Conservation (phyloP, 2,329 filamentous ascomycete genomes). For the Bisporella sp. region DNA sequence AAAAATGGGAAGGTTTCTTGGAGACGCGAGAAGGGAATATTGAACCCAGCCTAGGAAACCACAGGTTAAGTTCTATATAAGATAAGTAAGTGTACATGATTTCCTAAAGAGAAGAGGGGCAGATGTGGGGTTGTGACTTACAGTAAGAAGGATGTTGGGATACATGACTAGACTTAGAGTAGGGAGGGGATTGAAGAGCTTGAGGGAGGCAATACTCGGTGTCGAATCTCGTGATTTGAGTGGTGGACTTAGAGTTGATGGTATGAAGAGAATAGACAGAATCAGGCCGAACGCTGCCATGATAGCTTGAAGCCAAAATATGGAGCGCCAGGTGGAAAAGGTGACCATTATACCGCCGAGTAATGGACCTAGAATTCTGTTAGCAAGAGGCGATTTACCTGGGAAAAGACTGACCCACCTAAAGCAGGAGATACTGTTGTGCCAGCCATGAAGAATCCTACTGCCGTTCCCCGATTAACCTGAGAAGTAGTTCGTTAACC, state of each 20-base stretch:
- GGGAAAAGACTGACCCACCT: neutral
- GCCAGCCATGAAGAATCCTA: conserved; percentile 36
- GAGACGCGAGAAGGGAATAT: conserved; percentile 53
- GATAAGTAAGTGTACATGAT: too few species aligned
- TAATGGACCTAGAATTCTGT: conserved; percentile 18
- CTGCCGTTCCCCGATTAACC: conserved; percentile 33
- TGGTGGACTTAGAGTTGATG: neutral
- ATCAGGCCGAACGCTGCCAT: conserved; percentile 25
- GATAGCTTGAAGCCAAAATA: conserved; percentile 28
- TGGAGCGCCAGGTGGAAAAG: conserved; percentile 24
- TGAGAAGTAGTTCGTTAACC: conserved; percentile 12
- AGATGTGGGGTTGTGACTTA: too few species aligned
- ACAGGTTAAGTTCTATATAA: conserved; percentile 8
- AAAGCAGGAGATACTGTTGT: conserved; percentile 34
- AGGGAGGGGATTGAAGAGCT: too few species aligned
- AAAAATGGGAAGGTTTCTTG: conserved; percentile 56
- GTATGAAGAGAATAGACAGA: conserved; percentile 23
- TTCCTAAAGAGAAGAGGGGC: too few species aligned
- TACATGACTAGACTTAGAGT: too few species aligned
- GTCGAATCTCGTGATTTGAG: too few species aligned
- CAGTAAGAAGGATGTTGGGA: too few species aligned
- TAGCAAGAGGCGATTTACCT: neutral
- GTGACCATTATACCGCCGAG: conserved; percentile 27
- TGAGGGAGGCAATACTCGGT: too few species aligned
- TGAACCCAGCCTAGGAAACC: conserved; percentile 21